These are phyloP conservation scores for Magnaporthales sp. DNA, from an alignment of 2,329 filamentous ascomycete species.

Conservation along the genomic window DNA sequence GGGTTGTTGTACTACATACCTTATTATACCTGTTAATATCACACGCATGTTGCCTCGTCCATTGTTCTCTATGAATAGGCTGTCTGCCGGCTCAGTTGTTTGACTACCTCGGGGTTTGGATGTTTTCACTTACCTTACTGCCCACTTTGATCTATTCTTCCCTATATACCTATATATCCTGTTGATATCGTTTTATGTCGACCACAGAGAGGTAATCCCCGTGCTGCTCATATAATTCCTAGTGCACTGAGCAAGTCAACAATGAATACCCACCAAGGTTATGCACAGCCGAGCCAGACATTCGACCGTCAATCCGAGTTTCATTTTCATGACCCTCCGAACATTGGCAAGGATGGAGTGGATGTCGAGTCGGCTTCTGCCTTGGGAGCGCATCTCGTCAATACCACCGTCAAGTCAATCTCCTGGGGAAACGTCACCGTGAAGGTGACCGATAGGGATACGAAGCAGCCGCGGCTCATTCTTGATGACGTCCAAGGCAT, in stretches of 20 bases:
- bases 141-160: not conserved
- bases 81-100: not conserved
- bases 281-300: not conserved
- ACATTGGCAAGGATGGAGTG: not conserved
- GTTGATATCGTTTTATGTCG: not conserved
- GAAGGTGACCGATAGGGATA: constrained; percentile 64
- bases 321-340: not conserved
- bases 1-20: not conserved
- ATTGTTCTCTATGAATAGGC: not conserved
- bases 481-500: constrained; percentile 55
- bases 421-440: constrained; percentile 61
- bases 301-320: not conserved
- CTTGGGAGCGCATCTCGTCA: constrained; percentile 45
- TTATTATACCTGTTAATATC: not conserved
- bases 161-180: not conserved
- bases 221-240: too few species aligned
- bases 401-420: constrained; percentile 55
- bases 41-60: not conserved
- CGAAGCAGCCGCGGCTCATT: constrained; percentile 54
- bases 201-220: not conserved
- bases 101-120: not conserved
- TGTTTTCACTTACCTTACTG: too few species aligned
- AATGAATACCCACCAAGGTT: not conserved
- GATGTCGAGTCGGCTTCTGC: constrained; percentile 21
- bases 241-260: not conserved